phyloP scores from a whole-genome alignment of 2,329 filamentous ascomycete genomes.

The Apiospora arundinis region DNA sequence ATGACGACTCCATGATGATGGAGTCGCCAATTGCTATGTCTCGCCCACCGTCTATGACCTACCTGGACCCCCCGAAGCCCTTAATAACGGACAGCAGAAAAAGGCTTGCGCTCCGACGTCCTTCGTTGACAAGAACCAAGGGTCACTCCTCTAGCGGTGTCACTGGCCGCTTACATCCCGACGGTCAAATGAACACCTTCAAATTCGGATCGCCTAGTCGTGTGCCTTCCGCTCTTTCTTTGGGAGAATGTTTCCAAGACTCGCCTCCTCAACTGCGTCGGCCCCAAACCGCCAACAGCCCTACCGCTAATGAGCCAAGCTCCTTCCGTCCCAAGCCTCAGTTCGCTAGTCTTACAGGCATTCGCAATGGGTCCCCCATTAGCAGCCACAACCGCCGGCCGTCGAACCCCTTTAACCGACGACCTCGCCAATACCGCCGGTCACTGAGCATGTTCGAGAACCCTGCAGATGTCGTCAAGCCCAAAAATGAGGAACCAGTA shows the following conservation, averaged over 20 bases:
- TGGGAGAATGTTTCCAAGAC: slow-evolving; percentile 81
- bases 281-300: slow-evolving; percentile 66
- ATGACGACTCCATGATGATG: slow-evolving; percentile 50
- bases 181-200: slow-evolving; percentile 75
- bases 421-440: slow-evolving; percentile 86
- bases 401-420: slow-evolving; percentile 74
- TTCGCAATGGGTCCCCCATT: slow-evolving; percentile 78
- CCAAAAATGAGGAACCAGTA: slow-evolving; percentile 67
- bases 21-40: slow-evolving; percentile 61
- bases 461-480: slow-evolving; percentile 84
- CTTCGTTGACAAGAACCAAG: slow-evolving; percentile 77
- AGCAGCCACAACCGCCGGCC: slow-evolving; percentile 73
- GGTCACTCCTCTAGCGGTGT: slow-evolving; percentile 73
- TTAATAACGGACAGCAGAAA: slow-evolving; percentile 65
- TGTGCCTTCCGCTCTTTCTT: slow-evolving; percentile 65
- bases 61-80: slow-evolving; percentile 55
- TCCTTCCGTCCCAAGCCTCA: slow-evolving; percentile 69
- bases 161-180: slow-evolving; percentile 64
- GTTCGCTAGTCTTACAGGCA: slow-evolving; percentile 64
- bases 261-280: slow-evolving; percentile 77
- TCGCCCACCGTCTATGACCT: slow-evolving; percentile 45
- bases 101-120: slow-evolving; percentile 69
- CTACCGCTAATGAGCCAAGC: slow-evolving; percentile 59
- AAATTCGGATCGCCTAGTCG: slow-evolving; percentile 66
- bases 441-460: slow-evolving; percentile 98